A percentile compares a stretch with the other conserved stretches of the same genome.
Conservation (phyloP, 2,329 filamentous ascomycete genomes). For the Fusarium sp. region DNA sequence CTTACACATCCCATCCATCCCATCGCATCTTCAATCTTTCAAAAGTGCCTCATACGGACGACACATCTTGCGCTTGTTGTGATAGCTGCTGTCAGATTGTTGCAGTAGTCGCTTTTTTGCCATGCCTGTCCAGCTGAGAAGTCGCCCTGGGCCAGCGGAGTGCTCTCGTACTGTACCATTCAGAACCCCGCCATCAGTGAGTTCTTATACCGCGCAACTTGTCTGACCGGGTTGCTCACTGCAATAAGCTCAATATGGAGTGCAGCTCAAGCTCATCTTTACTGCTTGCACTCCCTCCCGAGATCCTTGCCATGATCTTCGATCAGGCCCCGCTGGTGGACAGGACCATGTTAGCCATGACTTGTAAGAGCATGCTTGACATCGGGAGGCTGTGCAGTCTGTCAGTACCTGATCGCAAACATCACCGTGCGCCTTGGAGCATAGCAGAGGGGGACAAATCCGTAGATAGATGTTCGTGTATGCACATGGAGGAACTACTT, state of each 20-base stretch:
- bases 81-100: not conserved
- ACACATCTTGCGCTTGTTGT: accelerated
- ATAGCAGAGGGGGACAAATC: not conserved
- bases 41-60: not conserved
- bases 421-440: slow-evolving; percentile 23
- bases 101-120: not conserved
- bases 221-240: slow-evolving; percentile 2
- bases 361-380: slow-evolving; percentile 41
- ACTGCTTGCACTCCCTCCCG: slow-evolving; percentile 43
- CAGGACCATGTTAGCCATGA: slow-evolving; percentile 34
- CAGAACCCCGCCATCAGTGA: slow-evolving; percentile 27
- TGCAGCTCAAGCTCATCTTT: not conserved
- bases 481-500: slow-evolving; percentile 28
- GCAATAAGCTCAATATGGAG: slow-evolving; percentile 7
- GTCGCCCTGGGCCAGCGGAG: not conserved
- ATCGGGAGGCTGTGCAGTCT: slow-evolving; percentile 33
- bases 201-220: not conserved
- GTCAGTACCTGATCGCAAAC: slow-evolving; percentile 26
- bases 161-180: slow-evolving; percentile 17
- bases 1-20: not conserved
- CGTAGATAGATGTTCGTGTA: slow-evolving; percentile 23
- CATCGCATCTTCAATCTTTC: not conserved
- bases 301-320: slow-evolving; percentile 46
- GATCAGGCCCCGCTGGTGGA: slow-evolving; percentile 23
- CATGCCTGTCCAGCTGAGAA: slow-evolving; percentile 31